Base-by-base conservation (phyloP, 441 rosid species). In the Theobroma grandiflorum region DNA sequence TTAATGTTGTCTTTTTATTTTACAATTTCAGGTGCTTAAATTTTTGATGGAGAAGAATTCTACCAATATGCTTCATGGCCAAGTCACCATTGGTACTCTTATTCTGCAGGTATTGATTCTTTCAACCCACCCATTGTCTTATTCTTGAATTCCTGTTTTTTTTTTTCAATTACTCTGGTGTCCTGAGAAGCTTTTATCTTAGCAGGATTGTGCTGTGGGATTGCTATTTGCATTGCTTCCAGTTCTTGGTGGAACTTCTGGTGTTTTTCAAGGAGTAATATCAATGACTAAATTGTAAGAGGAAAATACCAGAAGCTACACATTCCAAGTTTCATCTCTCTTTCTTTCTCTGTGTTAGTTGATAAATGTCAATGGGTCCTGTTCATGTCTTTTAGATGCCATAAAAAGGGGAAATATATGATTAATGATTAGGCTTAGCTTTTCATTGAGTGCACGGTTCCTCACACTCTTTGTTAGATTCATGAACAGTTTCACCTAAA, bases 161-260 rank as follows among this genome's bases (percentile, higher is more conserved):
- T 37, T 38, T 73, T 64, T 55, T 73, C 43, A 11, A 38, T 40
- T 11, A 57, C 50, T 12, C 52, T 20, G 52, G 52, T 38, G 52
- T 57, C n/a, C 52, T 74, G 18, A 74, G 52, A 78, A 77, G 71
- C 74, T 84, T 80, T 87, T 47, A 78, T 66, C 83, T 66, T 83
- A 16, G 69, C 90, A 96, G 99, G 99, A 96, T 80, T 96, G 99
- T 91, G 98, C 98, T 61, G 99, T 94, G 79, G 99, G 99, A 61
- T 88, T 96, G 90, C 90, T 96, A 67, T 96, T 96, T 90, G 99
- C 99, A 79, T 89, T 96, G 86, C 99, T 96, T 77, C 99, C 98
- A 33, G 92, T 96, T 85, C 98, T 96, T 81, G 98, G 95, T 82
- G 99, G 99, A 68, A 89, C 93, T 76, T 94, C 97, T 77, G 99